Evolutionary conservation across 805 yeast species (phyloP).

Genomic region (Nakazawaea sp.): DNA sequence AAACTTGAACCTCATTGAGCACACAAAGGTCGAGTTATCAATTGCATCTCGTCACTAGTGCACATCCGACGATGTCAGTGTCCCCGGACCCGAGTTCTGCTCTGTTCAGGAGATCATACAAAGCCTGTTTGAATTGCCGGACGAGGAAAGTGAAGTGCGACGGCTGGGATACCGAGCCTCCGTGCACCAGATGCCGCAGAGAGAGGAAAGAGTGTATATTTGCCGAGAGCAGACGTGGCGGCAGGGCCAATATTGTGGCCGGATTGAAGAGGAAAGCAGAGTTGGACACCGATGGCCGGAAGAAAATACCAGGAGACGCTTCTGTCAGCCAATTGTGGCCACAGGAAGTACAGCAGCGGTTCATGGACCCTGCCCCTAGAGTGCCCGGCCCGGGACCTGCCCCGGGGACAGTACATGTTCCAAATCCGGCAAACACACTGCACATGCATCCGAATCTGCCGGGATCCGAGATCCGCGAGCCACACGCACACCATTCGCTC

Average conservation of each 20-base stretch:
- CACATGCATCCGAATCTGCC: neutral
- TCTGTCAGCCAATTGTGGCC: constrained; percentile 10
- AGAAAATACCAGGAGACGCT: constrained; percentile 9
- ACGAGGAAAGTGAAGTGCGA: constrained; percentile 83
- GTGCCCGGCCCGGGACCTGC: neutral
- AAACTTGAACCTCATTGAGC: too few species aligned
- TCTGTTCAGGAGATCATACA: constrained; percentile 56
- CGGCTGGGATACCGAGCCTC: constrained; percentile 68
- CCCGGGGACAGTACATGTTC: neutral
- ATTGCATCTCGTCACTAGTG: too few species aligned
- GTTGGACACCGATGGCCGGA: constrained; percentile 1
- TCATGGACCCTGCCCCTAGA: neutral
- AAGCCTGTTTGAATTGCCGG: constrained; percentile 84
- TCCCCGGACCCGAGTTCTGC: constrained; percentile 2
- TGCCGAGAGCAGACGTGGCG: constrained; percentile 23
- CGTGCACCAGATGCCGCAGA: constrained; percentile 79
- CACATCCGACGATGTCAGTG: neutral
- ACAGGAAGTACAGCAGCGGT: constrained; percentile 5
- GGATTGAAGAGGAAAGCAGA: constrained; percentile 13
- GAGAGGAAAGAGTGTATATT: constrained; percentile 79
- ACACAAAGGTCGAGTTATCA: too few species aligned
- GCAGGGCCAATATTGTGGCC: constrained; percentile 12
- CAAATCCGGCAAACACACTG: neutral
- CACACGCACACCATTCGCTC: neutral
- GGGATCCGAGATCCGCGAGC: neutral